Evolutionary conservation across 2,329 filamentous ascomycete species (phyloP).

Genomic region (Elsinoe fawcettii): DNA sequence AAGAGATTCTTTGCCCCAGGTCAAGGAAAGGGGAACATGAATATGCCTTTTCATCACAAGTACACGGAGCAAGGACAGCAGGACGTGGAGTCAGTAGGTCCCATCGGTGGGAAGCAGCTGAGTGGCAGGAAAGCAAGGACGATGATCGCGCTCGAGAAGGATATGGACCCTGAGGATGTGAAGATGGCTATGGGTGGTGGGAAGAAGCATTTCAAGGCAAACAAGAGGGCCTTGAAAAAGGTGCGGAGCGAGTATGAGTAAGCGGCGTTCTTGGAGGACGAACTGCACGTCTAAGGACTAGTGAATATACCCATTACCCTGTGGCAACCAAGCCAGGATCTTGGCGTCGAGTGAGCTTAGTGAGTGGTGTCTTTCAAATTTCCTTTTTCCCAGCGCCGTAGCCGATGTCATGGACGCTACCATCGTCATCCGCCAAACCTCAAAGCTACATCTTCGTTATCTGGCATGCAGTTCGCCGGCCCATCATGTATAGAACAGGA

Average conservation of each 20-base stretch:
- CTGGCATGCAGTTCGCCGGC: too few species aligned
- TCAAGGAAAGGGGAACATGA: slow-evolving; percentile 56
- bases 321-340: background rate
- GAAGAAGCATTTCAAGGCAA: slow-evolving; percentile 95
- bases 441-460: too few species aligned
- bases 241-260: slow-evolving; percentile 19
- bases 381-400: too few species aligned
- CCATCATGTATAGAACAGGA: too few species aligned
- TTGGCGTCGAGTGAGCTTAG: background rate
- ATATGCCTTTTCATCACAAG: slow-evolving; percentile 80
- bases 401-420: too few species aligned
- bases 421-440: too few species aligned
- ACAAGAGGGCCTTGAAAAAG: slow-evolving; percentile 43
- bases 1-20: slow-evolving; percentile 76
- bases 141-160: slow-evolving; percentile 75
- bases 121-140: slow-evolving; percentile 75
- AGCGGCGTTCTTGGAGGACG: background rate
- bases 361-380: too few species aligned
- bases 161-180: slow-evolving; percentile 60
- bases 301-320: background rate
- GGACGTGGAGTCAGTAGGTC: slow-evolving; percentile 21
- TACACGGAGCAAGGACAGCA: slow-evolving; percentile 70
- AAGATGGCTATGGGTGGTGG: slow-evolving; percentile 40
- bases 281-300: background rate
- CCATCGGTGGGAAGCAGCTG: slow-evolving; percentile 54